phyloP scores from a whole-genome alignment of 1,284 basidiomycete species.

The Papiliotrema flavescens region DNA sequence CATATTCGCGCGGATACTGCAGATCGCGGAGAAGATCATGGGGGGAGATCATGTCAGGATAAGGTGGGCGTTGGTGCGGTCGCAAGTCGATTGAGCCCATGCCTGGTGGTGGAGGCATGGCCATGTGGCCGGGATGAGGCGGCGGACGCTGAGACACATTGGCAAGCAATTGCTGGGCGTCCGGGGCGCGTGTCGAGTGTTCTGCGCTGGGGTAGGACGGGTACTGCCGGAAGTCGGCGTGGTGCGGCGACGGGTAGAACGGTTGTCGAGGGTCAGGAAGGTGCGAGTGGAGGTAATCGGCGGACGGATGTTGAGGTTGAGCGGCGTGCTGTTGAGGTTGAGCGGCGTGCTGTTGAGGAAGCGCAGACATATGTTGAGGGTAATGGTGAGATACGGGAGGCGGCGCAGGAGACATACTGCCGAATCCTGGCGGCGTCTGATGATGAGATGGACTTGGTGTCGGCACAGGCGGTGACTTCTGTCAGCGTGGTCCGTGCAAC shows the following conservation, averaged over 20 bases:
- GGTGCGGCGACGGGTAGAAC: no score
- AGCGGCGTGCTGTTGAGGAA: no score
- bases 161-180: not conserved
- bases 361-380: no score
- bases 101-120: slow-evolving; percentile 17
- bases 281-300: no score
- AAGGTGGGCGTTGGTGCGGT: not conserved
- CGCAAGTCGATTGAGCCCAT: slow-evolving; percentile 3
- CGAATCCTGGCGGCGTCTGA: not conserved
- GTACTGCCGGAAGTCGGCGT: no score
- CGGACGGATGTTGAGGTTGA: no score
- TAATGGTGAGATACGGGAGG: not conserved
- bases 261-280: no score
- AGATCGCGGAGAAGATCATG: not conserved
- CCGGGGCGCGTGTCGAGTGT: not conserved
- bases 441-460: not conserved
- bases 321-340: no score
- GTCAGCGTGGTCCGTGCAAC: not conserved
- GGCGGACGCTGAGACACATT: not conserved
- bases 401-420: not conserved
- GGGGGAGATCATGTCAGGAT: not conserved
- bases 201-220: no score
- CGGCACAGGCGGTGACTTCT: not conserved
- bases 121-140: slow-evolving; percentile 10
- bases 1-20: not conserved